Base-by-base conservation (phyloP, 805 yeast genomes). In the Kregervanrija pseudodelftensis region DNA sequence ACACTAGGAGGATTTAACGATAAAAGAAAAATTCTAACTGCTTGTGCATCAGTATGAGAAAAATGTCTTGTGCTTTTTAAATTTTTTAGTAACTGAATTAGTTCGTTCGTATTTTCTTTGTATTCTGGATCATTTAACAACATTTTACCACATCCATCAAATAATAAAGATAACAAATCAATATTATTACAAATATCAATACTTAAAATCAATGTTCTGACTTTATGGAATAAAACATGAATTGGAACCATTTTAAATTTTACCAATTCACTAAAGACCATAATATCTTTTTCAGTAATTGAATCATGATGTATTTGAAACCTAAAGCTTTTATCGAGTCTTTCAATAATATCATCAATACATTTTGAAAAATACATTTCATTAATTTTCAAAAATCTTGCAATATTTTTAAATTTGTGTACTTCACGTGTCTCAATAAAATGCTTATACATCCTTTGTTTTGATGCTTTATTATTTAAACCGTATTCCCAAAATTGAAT, bases 171-270 rank as follows among this genome's bases (percentile, higher is more conserved):
- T 45, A 89, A 63, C 8, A 82, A 74, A 53, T 85, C 95, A 46
- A 85, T 73, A 57, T 83, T 85, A 48, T 74, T 73, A 8, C 79
- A 71, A 0, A 72, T 68, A 5, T 73, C 68, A 14, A 73, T 55
- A 42, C 74, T 73, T 44, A 77, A 55, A 2, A 84, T 74, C 51
- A 86, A 64, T 1, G 72, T 64, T 53, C 87, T 70, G 39, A 89
- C 72, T 57, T 82, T 84, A 60, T 88, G 90, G 58, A 87, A 83
- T 11, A 82, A 68, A 46, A 82, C 70, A 60, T 79, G 81, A n/a
- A 71, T 66, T 0, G 95, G 91, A 12, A 88, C 69, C 48, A 88
- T 61, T 52, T 75, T 78, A 59, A 89, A 89, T 57, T 85, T 87
- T 31, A 83, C 76, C 65, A 89, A 67, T 56, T 90, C 96, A 40